Conservation (phyloP, 2,329 filamentous ascomycete genomes). For the Coniochaeta prunicola region DNA sequence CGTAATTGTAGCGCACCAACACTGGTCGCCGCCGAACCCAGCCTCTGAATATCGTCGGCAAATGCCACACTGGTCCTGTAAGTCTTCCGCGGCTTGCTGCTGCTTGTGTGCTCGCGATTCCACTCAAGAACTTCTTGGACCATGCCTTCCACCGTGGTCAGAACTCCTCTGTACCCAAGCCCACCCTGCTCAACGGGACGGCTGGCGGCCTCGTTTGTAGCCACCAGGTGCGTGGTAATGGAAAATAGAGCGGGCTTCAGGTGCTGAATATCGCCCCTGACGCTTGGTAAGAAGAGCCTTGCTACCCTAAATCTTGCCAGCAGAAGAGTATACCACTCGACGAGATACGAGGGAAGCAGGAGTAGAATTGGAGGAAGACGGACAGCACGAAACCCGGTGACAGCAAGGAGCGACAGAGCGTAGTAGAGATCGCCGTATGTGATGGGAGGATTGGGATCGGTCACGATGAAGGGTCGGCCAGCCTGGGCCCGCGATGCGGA, state of each 20-base stretch:
- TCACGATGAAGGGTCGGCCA: slow-evolving; percentile 40
- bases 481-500: slow-evolving; percentile 22
- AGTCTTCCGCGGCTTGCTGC: slow-evolving; percentile 14
- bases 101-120: slow-evolving; percentile 30
- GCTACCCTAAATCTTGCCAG: slow-evolving; percentile 10
- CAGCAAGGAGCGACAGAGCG: slow-evolving; percentile 20
- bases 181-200: slow-evolving; percentile 30
- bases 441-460: slow-evolving; percentile 39
- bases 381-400: slow-evolving; percentile 22
- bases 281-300: slow-evolving; percentile 10
- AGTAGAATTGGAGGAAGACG: slow-evolving; percentile 25
- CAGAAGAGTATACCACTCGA: slow-evolving; percentile 27
- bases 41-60: slow-evolving; percentile 28
- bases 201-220: slow-evolving; percentile 28
- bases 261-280: slow-evolving; percentile 19
- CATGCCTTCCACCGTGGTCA: slow-evolving; percentile 32
- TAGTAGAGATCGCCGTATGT: slow-evolving; percentile 31
- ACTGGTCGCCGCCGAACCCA: slow-evolving; percentile 5
- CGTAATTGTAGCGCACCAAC: neutral
- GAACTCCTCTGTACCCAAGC: slow-evolving; percentile 29
- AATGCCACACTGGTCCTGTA: slow-evolving; percentile 30
- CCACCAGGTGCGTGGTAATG: slow-evolving; percentile 26
- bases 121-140: slow-evolving; percentile 30
- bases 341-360: slow-evolving; percentile 28
- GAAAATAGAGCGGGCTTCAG: slow-evolving; percentile 33